Base-by-base conservation (phyloP, 2,329 filamentous ascomycete genomes). In the Xylariaceae sp. region DNA sequence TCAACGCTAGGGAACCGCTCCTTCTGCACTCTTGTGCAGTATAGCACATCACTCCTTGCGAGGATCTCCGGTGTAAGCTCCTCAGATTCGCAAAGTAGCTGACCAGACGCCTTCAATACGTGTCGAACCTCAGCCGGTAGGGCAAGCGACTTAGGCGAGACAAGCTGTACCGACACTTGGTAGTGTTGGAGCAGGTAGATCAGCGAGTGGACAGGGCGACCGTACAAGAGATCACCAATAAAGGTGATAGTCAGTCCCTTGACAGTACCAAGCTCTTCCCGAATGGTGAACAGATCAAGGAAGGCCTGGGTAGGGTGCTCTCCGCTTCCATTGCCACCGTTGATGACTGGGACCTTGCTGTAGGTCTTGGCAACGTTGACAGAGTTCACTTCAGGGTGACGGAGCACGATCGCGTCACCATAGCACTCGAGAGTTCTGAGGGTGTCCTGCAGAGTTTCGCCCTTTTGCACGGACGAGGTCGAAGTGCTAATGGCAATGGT, bases 271-370 rank as follows among this genome's bases (percentile, higher is more conserved):
- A 97, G 82, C 76, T 99, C 94, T 76, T 99, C 94, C 67, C 94
- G 90, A 71, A 99, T 99, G 57, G 94, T 97, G 80, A 97, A 99
- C 59, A 99, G 87, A 71, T 99, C 94, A 18, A 99, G 81, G 82
- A 99, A 94, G 0, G 94, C 94, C 77, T 99, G 94, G 0, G 94
- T 99, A 0, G 94, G 94, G 77, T 99, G 94, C 78, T 99, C 94
- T 69, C 90, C 87, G 76, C 89, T 92, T 64, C 94, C 94, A 73
- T 99, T 99, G 54, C 94, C 94, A 65, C 92, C 94, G 73, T 99
- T 99, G 81, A 99, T 93, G 71, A 99, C 87, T 1, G 94, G 94
- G 0, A 97, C 90, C 13, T 88, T 86, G 49, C 90, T 92, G 78
- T 88, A 96, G 73, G 92, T 93, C 69, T 88, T 87, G 0, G 93